phyloP scores from a whole-genome alignment of 2,329 filamentous ascomycete genomes.

The Fusarium sublunatum region DNA sequence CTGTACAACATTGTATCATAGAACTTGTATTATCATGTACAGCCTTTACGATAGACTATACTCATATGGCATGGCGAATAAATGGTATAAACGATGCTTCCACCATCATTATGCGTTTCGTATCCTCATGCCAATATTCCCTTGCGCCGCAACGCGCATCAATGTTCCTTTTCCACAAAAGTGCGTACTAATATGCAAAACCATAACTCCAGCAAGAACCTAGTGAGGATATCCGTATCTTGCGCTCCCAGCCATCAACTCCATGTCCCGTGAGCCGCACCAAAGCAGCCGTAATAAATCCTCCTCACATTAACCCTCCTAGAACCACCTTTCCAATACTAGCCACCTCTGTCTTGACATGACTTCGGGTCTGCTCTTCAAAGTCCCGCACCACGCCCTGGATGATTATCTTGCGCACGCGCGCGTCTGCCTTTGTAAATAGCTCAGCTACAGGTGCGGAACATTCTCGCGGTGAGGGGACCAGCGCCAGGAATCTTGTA shows the following conservation, averaged over 20 bases:
- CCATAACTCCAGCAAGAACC: conserved; percentile 39
- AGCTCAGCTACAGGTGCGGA: conserved; percentile 78
- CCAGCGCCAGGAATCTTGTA: conserved; percentile 77
- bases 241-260: conserved; percentile 36
- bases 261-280: conserved; percentile 20
- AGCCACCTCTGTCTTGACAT: conserved; percentile 82
- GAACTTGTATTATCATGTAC: conserved; percentile 32
- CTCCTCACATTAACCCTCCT: conserved; percentile 79
- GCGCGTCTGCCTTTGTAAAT: conserved; percentile 89
- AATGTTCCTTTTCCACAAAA: too few relatives aligned
- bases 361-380: conserved; percentile 82
- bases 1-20: conserved; percentile 17
- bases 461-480: conserved; percentile 80
- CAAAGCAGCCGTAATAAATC: conserved; percentile 1
- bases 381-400: conserved; percentile 91
- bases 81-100: conserved; percentile 19
- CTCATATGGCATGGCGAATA: conserved; percentile 1
- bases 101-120: conserved; percentile 24
- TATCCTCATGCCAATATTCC: conserved; percentile 22
- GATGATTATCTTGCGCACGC: conserved; percentile 88
- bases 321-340: conserved; percentile 90
- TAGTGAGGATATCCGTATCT: conserved; percentile 38
- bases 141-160: background rate
- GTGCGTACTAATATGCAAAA: conserved; percentile 12
- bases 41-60: conserved; percentile 30